Base-by-base conservation (phyloP, 2,329 filamentous ascomycete species). In the Cordyceps cateniannulata region DNA sequence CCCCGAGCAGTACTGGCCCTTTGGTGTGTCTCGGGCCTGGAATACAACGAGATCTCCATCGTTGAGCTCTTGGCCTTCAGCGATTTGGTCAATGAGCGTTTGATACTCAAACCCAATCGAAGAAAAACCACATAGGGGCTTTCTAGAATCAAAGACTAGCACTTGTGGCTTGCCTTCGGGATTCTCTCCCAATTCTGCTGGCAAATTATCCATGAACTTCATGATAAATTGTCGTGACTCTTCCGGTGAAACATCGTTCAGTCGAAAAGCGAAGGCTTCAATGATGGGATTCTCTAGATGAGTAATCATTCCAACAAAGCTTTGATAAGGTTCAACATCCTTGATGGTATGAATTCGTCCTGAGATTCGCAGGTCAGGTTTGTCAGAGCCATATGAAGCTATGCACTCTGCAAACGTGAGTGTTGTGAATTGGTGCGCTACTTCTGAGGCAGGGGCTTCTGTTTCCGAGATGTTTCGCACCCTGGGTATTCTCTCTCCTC, bases 341-440 rank as follows among this genome's bases (percentile, higher is more conserved):
- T 88, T 85, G 44, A 96, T 79, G 1, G 78, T 57, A 76, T 78
- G 63, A 12, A 96, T 90, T 68, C 83, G 76, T 27, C 85, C 86
- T 1, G 84, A 83, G 42, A 93, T 88, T 20, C 95, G 85, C 10
- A 93, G 76, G 70, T 99, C 95, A 4, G 95, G 95, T 73, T 99
- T 99, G 73, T 99, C 95, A 5, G 86, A 89, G 12, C 95, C 95
- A 69, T 93, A 96, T 3, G 76, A 78, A 1, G 81, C 76, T 87
- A 99, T 98, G 20, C 88, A 71, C 2, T 76, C 71, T 0, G 72
- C 72, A 61, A 75, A 76, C 0, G 71, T 75, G 5, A 76, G 62
- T 0, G 66, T 71, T 0, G 69, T 75, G 44, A 76, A 71, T 14
- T 66, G 53, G 29, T 76, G 72, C 7, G 62, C 63, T 22, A 68